Base-by-base conservation (phyloP, 2,329 filamentous ascomycete species). In the Trichoderma citrinoviride region DNA sequence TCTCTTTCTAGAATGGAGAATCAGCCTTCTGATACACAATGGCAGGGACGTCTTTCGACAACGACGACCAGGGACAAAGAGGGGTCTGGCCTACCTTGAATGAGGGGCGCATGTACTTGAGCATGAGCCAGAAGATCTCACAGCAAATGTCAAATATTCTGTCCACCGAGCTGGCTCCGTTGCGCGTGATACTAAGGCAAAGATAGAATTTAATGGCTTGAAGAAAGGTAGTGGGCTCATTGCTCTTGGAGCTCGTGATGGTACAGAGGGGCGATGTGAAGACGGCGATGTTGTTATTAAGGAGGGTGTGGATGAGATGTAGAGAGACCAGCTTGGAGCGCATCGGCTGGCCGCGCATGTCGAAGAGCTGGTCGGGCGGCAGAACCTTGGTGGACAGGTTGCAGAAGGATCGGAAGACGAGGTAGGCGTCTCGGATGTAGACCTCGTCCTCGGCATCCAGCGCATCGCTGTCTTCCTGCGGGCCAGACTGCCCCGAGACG, bases 111-210 rank as follows among this genome's bases (percentile, higher is more conserved):
- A 99, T 90, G 71, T 92, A 90, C 75, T 96, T 96, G 49, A 97
- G 80, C 89, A 97, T 97, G 65, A 98, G 83, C 93, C 93, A 99
- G 76, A 99, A 99, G 33, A 98, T 96, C 76, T 99, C 95, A 72
- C 91, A 93, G 75, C 92, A 94, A 47, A 98, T 92, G 73, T 98
- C 94, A 73, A 98, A 99, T 0, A 99, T 93, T 69, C 87, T 87
- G 68, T 92, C 91, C 49, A 97, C 91, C 5, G 93, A 94, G 78
- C 94, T 98, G 15, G 95, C 92, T 19, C 94, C 96, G 74, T 99
- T 99, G 60, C 94, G 87, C 63, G 93, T 97, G 70, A 99, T 87
- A 77, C 93, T 96, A 46, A 99, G 84, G 77, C 95, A 98, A 29
- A 99, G 85, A 75, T 99, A 97, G 74, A 96, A 97, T 76, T 98